These are phyloP conservation scores for Pichia sp. DNA, from an alignment of 1,139 yeast species.

Conservation along the genomic window DNA sequence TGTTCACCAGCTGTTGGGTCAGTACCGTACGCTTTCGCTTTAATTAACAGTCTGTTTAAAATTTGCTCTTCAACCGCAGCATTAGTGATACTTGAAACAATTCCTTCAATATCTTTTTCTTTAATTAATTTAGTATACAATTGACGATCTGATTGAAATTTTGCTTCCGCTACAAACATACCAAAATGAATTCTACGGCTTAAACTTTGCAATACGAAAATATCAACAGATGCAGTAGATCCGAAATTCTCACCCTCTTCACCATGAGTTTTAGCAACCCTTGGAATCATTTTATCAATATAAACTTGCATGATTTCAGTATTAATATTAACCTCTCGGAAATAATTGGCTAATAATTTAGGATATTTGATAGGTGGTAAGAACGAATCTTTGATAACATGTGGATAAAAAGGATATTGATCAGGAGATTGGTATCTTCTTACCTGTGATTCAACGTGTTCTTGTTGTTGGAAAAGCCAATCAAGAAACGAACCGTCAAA, in stretches of 20 bases:
- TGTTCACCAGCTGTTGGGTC: conserved; percentile 76
- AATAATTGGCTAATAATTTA: conserved; percentile 63
- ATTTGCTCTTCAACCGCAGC: conserved; percentile 80
- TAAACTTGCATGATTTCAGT: conserved; percentile 60
- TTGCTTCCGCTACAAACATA: conserved; percentile 94
- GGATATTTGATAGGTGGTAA: conserved; percentile 81
- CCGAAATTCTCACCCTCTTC: conserved; percentile 86
- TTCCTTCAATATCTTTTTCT: conserved; percentile 62
- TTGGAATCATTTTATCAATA: conserved; percentile 65
- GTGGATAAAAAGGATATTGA: conserved; percentile 86
- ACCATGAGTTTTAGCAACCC: conserved; percentile 60
- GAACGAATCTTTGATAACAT: conserved; percentile 56
- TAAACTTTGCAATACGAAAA: conserved; percentile 78
- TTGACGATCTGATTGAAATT: conserved; percentile 65
- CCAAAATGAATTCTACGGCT: conserved; percentile 97
- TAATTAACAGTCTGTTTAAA: conserved; percentile 65
- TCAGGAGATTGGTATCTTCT: conserved; percentile 94
- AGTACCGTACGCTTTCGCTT: conserved; percentile 81
- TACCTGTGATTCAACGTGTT: conserved; percentile 72
- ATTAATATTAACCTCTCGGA: conserved; percentile 73
- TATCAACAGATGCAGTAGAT: conserved; percentile 77
- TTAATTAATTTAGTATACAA: conserved; percentile 58
- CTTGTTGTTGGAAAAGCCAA: conserved; percentile 75
- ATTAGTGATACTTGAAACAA: conserved; percentile 79
- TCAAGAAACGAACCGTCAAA: conserved; percentile 82